Conservation (phyloP, 768 basidiomycete genomes). For the Suillus subluteus region DNA sequence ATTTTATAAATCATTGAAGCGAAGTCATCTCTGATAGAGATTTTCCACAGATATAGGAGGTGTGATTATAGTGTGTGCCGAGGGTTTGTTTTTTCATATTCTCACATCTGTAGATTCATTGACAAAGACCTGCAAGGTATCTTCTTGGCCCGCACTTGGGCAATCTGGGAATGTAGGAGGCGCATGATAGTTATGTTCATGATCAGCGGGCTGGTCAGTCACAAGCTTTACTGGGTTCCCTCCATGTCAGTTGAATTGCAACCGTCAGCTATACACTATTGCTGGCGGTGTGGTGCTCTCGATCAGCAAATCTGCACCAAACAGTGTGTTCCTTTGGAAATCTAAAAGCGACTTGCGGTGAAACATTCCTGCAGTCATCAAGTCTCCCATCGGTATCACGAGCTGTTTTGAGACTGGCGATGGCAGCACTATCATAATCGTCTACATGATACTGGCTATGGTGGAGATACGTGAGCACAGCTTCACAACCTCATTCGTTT, state of each 20-base stretch:
- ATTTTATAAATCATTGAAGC: not conserved
- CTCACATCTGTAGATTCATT: not conserved
- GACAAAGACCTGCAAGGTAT: conserved; percentile 1
- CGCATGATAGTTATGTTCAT: not conserved
- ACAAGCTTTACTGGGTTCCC: not conserved
- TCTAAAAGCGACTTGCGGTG: not conserved
- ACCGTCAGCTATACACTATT: not conserved
- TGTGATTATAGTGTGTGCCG: conserved; percentile 3
- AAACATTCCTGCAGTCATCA: not conserved
- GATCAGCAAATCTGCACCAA: not conserved
- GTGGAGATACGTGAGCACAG: conserved; percentile 3
- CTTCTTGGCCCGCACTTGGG: not conserved
- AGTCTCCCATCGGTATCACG: not conserved
- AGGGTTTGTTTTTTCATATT: conserved; percentile 1
- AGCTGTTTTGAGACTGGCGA: conserved; percentile 3
- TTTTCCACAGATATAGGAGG: not conserved
- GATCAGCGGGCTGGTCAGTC: not conserved
- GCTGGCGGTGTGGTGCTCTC: not conserved
- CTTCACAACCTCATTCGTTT: not conserved
- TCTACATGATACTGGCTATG: not conserved
- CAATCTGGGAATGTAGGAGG: conserved; percentile 2
- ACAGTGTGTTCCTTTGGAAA: not conserved
- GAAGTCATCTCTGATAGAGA: not conserved
- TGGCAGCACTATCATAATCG: not conserved
- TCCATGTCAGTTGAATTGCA: not conserved